Evolutionary conservation across 305 asterid genomes (phyloP).

Genomic region (Ilex paraguariensis): DNA sequence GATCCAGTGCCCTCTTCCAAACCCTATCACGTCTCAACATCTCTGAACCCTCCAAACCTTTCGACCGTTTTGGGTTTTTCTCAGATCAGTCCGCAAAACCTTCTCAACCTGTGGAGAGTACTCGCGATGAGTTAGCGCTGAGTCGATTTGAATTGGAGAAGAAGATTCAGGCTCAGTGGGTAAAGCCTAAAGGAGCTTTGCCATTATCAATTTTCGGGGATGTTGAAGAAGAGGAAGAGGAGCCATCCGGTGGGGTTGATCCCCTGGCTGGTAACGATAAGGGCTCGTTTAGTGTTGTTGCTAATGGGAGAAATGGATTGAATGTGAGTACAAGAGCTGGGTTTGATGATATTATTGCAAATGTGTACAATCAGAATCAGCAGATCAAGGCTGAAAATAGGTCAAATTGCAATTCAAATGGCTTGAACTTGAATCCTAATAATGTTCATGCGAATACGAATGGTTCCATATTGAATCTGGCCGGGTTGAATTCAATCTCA

Average conservation of each 20-base stretch:
- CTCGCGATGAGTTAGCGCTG: conserved; percentile 5
- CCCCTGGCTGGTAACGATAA: conserved; percentile 17
- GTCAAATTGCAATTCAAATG: conserved; percentile 17
- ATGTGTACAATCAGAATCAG: conserved; percentile 34
- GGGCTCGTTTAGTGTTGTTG: conserved; percentile 13
- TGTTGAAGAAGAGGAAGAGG: conserved; percentile 40
- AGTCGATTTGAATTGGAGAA: conserved; percentile 5
- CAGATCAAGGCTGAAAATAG: conserved; percentile 23
- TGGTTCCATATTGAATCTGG: conserved; percentile 1
- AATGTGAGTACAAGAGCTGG: conserved; percentile 19
- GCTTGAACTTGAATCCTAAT: not conserved
- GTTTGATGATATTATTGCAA: conserved; percentile 26
- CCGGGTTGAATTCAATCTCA: not conserved
- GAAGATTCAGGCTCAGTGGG: conserved; percentile 26
- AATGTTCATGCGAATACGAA: not conserved
- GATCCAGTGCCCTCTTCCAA: conserved; percentile 23
- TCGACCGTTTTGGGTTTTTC: conserved; percentile 23
- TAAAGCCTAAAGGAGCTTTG: conserved; percentile 66
- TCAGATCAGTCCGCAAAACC: conserved; percentile 1
- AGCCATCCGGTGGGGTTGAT: conserved; percentile 17
- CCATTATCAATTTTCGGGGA: conserved; percentile 74
- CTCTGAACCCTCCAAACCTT: not conserved
- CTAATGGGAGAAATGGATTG: conserved; percentile 17
- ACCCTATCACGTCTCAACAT: conserved; percentile 10
- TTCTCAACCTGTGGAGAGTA: conserved; percentile 5